These are phyloP conservation scores for Dioscorea zingiberensis DNA, from an alignment of 106 monocot genomes.

Conservation along the genomic window DNA sequence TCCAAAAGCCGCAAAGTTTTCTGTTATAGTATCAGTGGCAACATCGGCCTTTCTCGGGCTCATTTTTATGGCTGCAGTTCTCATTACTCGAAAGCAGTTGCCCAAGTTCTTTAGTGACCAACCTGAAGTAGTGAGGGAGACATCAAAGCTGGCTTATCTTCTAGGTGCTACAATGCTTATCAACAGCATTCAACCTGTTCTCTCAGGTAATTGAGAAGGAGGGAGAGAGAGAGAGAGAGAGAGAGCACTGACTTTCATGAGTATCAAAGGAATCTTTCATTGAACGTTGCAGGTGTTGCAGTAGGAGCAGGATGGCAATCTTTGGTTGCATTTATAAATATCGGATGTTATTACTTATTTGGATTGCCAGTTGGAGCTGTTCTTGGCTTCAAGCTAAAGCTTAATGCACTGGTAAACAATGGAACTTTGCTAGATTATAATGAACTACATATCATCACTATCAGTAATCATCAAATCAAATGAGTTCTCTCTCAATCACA, in stretches of 20 bases:
- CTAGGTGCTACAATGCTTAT: constrained; percentile 55
- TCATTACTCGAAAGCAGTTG: constrained; percentile 30
- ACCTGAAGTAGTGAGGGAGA: constrained; percentile 48
- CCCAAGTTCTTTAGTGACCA: constrained; percentile 57
- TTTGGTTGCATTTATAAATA: constrained; percentile 62
- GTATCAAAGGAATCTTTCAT: neutral
- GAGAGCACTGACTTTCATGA: too few species aligned
- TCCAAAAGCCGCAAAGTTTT: constrained; percentile 60
- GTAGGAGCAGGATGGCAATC: constrained; percentile 82
- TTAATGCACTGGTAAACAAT: constrained; percentile 48
- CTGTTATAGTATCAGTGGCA: constrained; percentile 29
- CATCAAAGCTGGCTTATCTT: constrained; percentile 66
- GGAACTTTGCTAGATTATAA: neutral
- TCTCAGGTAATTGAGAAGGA: constrained; percentile 34
- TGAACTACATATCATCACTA: too few species aligned
- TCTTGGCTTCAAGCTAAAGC: constrained; percentile 68
- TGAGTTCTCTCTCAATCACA: neutral
- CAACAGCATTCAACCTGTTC: constrained; percentile 82
- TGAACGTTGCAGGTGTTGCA: constrained; percentile 55
- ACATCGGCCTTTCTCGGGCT: constrained; percentile 48
- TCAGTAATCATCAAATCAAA: neutral
- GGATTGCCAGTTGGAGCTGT: constrained; percentile 69
- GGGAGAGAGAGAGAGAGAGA: too few species aligned
- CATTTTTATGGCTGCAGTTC: constrained; percentile 20
- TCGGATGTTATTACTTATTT: constrained; percentile 68